Evolutionary conservation across 2,329 filamentous ascomycete species (phyloP).

Genomic region (Rutstroemia sp.): DNA sequence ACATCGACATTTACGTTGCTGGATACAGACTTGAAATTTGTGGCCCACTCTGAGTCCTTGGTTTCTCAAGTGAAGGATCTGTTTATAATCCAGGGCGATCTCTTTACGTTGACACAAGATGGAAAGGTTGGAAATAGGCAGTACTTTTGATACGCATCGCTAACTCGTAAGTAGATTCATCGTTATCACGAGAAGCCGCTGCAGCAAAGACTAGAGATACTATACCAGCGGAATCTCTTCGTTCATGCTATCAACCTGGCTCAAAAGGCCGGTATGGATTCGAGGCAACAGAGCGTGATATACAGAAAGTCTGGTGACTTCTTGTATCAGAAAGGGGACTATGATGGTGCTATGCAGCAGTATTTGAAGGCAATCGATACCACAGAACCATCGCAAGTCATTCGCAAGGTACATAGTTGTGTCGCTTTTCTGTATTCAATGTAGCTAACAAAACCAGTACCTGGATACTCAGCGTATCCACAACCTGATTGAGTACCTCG

Average conservation of each 20-base stretch:
- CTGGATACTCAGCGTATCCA: slow-evolving; percentile 96
- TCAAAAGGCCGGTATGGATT: slow-evolving; percentile 77
- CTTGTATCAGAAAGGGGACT: slow-evolving; percentile 90
- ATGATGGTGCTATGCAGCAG: slow-evolving; percentile 97
- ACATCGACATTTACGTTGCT: slow-evolving; percentile 83
- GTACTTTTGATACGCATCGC: slow-evolving; percentile 10
- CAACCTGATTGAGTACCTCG: slow-evolving; percentile 93
- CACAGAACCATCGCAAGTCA: slow-evolving; percentile 92
- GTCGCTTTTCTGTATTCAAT: not conserved
- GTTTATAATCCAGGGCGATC: slow-evolving; percentile 82
- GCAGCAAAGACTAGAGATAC: slow-evolving; percentile 82
- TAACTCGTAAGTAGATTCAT: slow-evolving; percentile 56
- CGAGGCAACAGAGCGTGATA: slow-evolving; percentile 79
- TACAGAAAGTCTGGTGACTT: slow-evolving; percentile 92
- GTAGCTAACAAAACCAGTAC: slow-evolving; percentile 49
- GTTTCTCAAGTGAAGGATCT: slow-evolving; percentile 72
- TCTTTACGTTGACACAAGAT: slow-evolving; percentile 85
- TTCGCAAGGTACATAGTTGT: slow-evolving; percentile 61
- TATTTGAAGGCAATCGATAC: slow-evolving; percentile 95
- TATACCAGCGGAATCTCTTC: slow-evolving; percentile 92
- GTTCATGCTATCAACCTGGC: slow-evolving; percentile 87
- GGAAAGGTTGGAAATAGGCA: slow-evolving; percentile 61
- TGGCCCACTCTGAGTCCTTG: slow-evolving; percentile 82
- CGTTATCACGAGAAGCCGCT: slow-evolving; percentile 87
- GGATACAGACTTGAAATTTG: slow-evolving; percentile 84